Evolutionary conservation across 108 stramenopile species (phyloP), one percentile per base, ranked within the genome.

Genomic region (Fragilaria radians): DNA sequence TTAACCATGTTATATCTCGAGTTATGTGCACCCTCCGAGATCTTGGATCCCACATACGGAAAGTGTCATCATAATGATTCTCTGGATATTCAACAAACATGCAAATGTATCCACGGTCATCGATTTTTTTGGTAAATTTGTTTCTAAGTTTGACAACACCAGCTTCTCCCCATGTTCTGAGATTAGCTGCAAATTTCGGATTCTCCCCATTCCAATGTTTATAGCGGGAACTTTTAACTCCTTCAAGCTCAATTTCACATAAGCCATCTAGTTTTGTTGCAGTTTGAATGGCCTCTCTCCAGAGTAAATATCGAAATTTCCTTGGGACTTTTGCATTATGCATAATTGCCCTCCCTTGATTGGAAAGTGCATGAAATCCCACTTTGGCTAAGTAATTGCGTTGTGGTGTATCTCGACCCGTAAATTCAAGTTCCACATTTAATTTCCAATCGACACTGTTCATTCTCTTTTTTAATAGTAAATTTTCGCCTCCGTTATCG

Each of bases 1-100:
- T 56, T 25, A 77, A 46, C 67, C 71, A 72, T n/a, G 49, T 68
- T 7, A 68, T 46, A 42, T 77, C 71, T 4, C 71, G 46, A 5
- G 63, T 56, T 0, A 47, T 31, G 28, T 49, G 50, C 24, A 77
- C 33, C 17, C 46, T 46, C 1, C 52, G 33, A 3, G 63, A 70
- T 3, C 4, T 24, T 4, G 67, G 67, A 28, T 64, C 31, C 47
- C 34, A 68, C 63, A 74, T 68, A 3, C 45, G 22, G 31, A 53
- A 64, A n/a, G 45, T 47, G 18, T 68, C 56, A 32, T 57, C 55
- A 29, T n/a, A 28, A 42, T 52, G 53, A 22, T 63, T 42, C 25
- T 11, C n/a, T 1, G 62, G 5, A 24, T 57, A 68, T 14, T 67
- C 67, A 28, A 74, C 54, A 57, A 68, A 73, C 54, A 73, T 49